These are phyloP conservation scores for Scutellaria barbata DNA, from an alignment of 257 asterid genomes.

Conservation along the genomic window DNA sequence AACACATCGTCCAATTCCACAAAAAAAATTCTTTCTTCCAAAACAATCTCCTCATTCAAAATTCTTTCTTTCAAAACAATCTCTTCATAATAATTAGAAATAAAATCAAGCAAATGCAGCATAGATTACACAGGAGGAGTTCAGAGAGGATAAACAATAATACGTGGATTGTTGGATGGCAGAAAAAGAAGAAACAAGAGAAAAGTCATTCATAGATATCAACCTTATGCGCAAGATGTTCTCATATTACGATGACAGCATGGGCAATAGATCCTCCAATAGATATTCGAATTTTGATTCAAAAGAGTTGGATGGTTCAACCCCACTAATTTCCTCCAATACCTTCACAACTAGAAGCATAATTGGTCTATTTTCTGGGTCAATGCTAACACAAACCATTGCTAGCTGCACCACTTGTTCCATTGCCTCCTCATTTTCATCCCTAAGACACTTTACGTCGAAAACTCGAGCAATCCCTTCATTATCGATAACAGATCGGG, in stretches of 20 bases:
- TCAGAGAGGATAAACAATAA: too few species aligned
- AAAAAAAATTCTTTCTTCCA: too few species aligned
- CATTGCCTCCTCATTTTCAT: background rate
- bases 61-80: too few species aligned
- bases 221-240: too few species aligned
- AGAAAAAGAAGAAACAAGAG: too few species aligned
- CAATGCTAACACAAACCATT: constrained; percentile 19
- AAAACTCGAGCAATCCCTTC: constrained; percentile 12
- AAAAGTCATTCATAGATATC: too few species aligned
- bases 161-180: too few species aligned
- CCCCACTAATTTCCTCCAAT: constrained; percentile 35
- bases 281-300: background rate
- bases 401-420: constrained; percentile 26
- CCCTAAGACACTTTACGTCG: constrained; percentile 12
- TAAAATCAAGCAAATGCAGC: too few species aligned
- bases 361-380: constrained; percentile 23
- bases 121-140: too few species aligned
- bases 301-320: background rate
- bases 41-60: too few species aligned
- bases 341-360: constrained; percentile 31
- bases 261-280: constrained; percentile 29
- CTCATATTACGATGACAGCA: background rate
- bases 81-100: too few species aligned
- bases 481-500: background rate
- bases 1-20: too few species aligned